Conservation (phyloP, 495 filamentous ascomycete genomes). For the Tuber umbilicatum region DNA sequence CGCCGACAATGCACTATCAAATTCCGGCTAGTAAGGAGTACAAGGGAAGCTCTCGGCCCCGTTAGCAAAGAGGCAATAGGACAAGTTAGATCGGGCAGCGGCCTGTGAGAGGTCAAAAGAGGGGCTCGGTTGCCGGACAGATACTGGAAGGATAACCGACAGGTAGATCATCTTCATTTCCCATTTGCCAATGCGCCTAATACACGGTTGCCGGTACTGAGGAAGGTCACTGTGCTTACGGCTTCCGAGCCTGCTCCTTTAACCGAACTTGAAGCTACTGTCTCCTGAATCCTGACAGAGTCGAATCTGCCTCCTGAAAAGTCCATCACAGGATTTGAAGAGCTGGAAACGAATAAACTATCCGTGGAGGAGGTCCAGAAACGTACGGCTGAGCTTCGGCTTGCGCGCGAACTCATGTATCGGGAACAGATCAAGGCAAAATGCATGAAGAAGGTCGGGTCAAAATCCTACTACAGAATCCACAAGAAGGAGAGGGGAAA, state of each 20-base stretch:
- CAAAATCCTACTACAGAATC: constrained; percentile 81
- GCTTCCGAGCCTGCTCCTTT: constrained; percentile 54
- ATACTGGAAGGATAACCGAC: no score
- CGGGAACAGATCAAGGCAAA: constrained; percentile 79
- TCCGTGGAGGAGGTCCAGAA: constrained; percentile 66
- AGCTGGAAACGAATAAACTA: no score
- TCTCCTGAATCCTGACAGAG: constrained; percentile 77
- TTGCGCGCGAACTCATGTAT: constrained; percentile 74
- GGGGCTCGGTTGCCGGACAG: constrained; percentile 71
- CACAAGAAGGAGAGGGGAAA: constrained; percentile 79
- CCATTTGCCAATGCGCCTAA: constrained; percentile 58
- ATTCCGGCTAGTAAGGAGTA: constrained; percentile 52
- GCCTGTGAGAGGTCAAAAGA: constrained; percentile 88
- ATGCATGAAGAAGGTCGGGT: constrained; percentile 96
- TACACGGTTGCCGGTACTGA: constrained; percentile 42
- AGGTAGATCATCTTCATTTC: constrained; percentile 59
- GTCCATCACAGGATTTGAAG: no score
- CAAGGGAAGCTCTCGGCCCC: constrained; percentile 76
- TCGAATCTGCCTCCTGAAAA: no score
- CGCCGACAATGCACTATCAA: constrained; percentile 47
- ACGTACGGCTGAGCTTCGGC: constrained; percentile 66
- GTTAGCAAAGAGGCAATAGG: constrained; percentile 81
- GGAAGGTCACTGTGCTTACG: constrained; percentile 7
- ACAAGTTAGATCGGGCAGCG: constrained; percentile 74
- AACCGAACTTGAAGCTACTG: constrained; percentile 75